Base-by-base conservation (phyloP, 805 yeast species). In the Candida oleophila region DNA sequence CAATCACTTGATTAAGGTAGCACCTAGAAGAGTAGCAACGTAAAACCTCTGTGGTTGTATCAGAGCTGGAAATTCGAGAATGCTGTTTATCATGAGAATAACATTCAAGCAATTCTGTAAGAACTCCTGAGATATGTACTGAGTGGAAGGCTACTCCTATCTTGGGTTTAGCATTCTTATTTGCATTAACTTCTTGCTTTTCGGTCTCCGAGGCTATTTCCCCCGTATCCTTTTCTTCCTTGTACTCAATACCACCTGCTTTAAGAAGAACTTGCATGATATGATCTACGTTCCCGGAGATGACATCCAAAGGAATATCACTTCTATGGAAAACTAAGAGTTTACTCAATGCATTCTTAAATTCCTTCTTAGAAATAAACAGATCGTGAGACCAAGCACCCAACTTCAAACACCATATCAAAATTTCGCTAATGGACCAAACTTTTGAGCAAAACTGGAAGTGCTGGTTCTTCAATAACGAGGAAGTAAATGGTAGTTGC, bases 401-500 rank as follows among this genome's bases (percentile, higher is more conserved):
- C 43, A 80, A 66, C 25, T 76, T 66, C 44, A 74, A 66, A 32
- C 83, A 75, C 88, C 88, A 83, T 25, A 62, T 56, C 54, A 78
- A 82, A 3, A 83, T 64, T 16, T 69, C 70, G 0, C 76, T 73
- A 12, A 83, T 51, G 0, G 77, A 67, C 65, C 77, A 74, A 2
- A 81, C 73, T 32, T 64, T 62, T 2, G 58, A 56, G 52, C 86
- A 81, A 20, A 65, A 69, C 9, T 74, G 58, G 44, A 80, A 71
- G 50, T 82, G 84, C n/a, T 66, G 63, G 18, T 72, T 71, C 14
- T 69, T 71, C 33, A 83, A 59, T 0, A 74, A 62, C 11, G 77
- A 70, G 0, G 85, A 74, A 3, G 79, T 62, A 50, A 82, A 83
- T 2, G 86, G 86, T 7, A 82, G 66, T 39, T 76, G 71, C 0